A percentile compares a stretch with the other conserved stretches of the same genome.
These are phyloP conservation scores for Puccinia horiana DNA, from an alignment of 1,284 basidiomycete species.

Conservation along the genomic window DNA sequence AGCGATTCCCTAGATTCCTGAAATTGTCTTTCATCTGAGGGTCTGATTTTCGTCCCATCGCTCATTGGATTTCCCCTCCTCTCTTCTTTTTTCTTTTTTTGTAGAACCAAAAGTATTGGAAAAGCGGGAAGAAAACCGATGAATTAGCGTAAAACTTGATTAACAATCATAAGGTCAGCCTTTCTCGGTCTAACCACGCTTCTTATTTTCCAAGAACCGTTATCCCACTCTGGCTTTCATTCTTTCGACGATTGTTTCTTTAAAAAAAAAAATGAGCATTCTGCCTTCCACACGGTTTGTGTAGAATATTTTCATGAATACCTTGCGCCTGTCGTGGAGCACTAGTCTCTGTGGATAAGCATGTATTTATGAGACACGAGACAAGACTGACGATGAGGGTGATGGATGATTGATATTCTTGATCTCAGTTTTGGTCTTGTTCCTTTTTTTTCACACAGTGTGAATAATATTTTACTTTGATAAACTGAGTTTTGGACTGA, in stretches of 20 bases:
- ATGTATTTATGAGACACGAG: neutral
- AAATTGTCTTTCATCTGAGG: no score
- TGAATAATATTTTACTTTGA: neutral
- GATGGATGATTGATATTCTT: neutral
- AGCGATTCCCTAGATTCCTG: no score
- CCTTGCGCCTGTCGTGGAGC: neutral
- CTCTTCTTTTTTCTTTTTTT: no score
- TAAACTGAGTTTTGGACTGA: no score
- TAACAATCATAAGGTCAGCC: neutral
- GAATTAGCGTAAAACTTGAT: neutral
- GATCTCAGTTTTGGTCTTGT: neutral
- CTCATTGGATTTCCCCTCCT: no score
- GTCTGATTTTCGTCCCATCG: no score
- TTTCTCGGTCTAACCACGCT: neutral
- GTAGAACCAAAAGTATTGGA: no score
- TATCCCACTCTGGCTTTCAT: neutral
- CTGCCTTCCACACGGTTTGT: neutral
- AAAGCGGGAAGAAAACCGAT: neutral
- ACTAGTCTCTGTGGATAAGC: neutral
- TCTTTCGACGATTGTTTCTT: neutral
- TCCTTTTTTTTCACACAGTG: neutral
- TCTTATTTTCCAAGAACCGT: neutral
- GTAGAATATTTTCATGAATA: neutral
- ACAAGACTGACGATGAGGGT: constrained; percentile 1
- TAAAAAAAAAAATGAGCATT: neutral